A percentile compares a stretch with the other conserved stretches of the same genome.
phyloP scores from a whole-genome alignment of 2,329 filamentous ascomycete genomes.

The Phyllosticta citribraziliensis region DNA sequence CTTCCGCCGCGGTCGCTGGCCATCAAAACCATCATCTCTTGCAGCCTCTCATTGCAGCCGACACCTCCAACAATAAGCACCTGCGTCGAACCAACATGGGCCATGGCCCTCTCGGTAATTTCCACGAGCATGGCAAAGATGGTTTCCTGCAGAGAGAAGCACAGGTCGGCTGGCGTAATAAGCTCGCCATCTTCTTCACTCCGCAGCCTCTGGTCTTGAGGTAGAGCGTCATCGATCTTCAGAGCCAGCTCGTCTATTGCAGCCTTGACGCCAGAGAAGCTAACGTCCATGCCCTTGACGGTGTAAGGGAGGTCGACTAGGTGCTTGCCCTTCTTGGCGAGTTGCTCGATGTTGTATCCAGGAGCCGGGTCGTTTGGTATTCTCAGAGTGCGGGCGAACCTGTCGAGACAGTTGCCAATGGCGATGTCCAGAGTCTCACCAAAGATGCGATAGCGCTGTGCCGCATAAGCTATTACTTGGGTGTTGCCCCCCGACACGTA shows the following conservation, averaged over 20 bases:
- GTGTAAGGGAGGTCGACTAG: constrained; percentile 87
- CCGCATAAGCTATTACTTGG: constrained; percentile 93
- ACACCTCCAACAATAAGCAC: constrained; percentile 94
- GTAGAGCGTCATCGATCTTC: constrained; percentile 41
- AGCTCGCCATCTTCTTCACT: constrained; percentile 42
- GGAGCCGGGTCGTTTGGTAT: constrained; percentile 96
- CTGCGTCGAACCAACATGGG: constrained; percentile 82
- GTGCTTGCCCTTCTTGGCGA: constrained; percentile 63
- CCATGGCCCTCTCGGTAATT: constrained; percentile 97
- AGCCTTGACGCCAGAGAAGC: constrained; percentile 85
- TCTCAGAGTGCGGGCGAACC: constrained; percentile 81
- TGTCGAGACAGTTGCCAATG: constrained; percentile 92
- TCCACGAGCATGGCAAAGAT: constrained; percentile 96
- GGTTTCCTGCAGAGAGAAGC: constrained; percentile 91
- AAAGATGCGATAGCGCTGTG: constrained; percentile 92
- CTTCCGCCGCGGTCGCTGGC: constrained; percentile 77
- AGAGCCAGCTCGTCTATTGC: constrained; percentile 70
- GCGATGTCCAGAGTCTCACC: constrained; percentile 96
- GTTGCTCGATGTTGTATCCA: constrained; percentile 94
- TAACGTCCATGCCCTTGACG: constrained; percentile 98
- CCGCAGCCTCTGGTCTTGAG: constrained; percentile 30
- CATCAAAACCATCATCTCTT: constrained; percentile 99
- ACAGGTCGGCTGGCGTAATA: constrained; percentile 75
- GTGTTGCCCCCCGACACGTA: constrained; percentile 96
- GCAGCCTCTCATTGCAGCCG: constrained; percentile 85